Conservation (phyloP, 805 yeast genomes). For the Naumovozyma castellii region DNA sequence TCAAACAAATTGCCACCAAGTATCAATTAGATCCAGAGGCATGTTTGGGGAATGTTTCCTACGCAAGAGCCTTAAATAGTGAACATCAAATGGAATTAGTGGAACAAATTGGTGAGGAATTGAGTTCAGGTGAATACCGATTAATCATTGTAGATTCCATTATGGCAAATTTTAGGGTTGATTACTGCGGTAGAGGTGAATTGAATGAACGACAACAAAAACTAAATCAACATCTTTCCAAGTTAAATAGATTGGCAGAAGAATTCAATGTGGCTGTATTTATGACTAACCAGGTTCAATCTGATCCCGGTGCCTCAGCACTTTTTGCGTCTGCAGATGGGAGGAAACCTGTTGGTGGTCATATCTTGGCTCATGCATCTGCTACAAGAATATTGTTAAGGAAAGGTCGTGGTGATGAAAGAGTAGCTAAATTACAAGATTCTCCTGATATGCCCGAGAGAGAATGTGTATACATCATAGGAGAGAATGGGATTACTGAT, state of each 20-base stretch:
- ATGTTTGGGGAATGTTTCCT: slow-evolving; percentile 61
- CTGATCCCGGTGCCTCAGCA: slow-evolving; percentile 77
- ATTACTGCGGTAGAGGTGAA: slow-evolving; percentile 71
- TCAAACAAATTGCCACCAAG: slow-evolving; percentile 54
- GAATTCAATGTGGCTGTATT: slow-evolving; percentile 72
- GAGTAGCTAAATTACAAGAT: slow-evolving; percentile 72
- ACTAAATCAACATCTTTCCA: slow-evolving; percentile 47
- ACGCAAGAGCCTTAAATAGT: slow-evolving; percentile 67
- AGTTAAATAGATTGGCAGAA: slow-evolving; percentile 54
- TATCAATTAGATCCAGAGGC: slow-evolving; percentile 62
- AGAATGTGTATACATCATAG: slow-evolving; percentile 65
- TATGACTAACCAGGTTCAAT: slow-evolving; percentile 69
- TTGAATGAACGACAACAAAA: slow-evolving; percentile 68
- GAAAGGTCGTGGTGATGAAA: slow-evolving; percentile 71
- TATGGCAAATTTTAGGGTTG: slow-evolving; percentile 72
- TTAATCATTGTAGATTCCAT: slow-evolving; percentile 60
- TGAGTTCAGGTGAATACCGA: slow-evolving; percentile 58
- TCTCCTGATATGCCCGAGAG: slow-evolving; percentile 77
- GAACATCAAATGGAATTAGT: slow-evolving; percentile 72
- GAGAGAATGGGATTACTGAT: slow-evolving; percentile 60
- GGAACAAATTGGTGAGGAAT: slow-evolving; percentile 55
- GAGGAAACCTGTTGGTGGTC: slow-evolving; percentile 78
- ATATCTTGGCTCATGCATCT: slow-evolving; percentile 71
- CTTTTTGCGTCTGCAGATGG: slow-evolving; percentile 76
- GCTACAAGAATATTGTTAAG: slow-evolving; percentile 66